A percentile compares a stretch with the other conserved stretches of the same genome.
phyloP scores from a whole-genome alignment of 192 early-diverging fungal genomes.

The Coemansia sp. region DNA sequence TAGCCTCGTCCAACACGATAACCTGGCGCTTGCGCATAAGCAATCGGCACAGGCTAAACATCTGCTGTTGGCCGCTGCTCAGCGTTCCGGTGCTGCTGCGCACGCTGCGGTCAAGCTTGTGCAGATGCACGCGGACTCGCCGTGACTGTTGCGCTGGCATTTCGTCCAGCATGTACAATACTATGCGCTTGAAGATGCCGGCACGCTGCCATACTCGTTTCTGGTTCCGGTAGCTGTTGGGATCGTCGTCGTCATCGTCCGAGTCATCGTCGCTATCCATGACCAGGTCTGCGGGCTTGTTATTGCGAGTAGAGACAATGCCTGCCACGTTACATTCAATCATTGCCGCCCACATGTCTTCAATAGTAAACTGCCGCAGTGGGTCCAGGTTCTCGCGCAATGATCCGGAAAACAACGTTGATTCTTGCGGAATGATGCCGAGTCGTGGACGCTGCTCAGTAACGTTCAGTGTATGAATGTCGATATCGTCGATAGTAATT shows the following conservation, averaged over 20 bases:
- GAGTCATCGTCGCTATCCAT: background rate
- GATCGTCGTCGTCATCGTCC: background rate
- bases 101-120: background rate
- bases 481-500: conserved; percentile 77
- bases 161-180: conserved; percentile 2
- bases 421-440: conserved; percentile 64
- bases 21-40: conserved; percentile 56
- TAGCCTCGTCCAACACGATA: conserved; percentile 67
- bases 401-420: conserved; percentile 63
- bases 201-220: conserved; percentile 14
- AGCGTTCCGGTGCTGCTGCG: conserved; percentile 4
- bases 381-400: conserved; percentile 80
- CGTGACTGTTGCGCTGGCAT: conserved; percentile 1
- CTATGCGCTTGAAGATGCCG: conserved; percentile 6
- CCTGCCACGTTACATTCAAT: conserved; percentile 6
- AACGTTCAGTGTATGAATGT: conserved; percentile 69
- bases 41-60: conserved; percentile 61
- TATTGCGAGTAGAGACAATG: background rate
- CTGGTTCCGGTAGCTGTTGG: background rate
- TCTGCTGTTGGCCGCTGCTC: conserved; percentile 57
- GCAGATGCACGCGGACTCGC: background rate
- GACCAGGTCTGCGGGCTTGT: background rate
- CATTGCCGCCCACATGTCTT: conserved; percentile 64
- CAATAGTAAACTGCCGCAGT: conserved; percentile 63
- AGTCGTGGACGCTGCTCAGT: conserved; percentile 54